Evolutionary conservation across 495 filamentous ascomycete species (phyloP), one percentile per base, ranked within the genome.

Genomic region (Annulohypoxylon stygium): DNA sequence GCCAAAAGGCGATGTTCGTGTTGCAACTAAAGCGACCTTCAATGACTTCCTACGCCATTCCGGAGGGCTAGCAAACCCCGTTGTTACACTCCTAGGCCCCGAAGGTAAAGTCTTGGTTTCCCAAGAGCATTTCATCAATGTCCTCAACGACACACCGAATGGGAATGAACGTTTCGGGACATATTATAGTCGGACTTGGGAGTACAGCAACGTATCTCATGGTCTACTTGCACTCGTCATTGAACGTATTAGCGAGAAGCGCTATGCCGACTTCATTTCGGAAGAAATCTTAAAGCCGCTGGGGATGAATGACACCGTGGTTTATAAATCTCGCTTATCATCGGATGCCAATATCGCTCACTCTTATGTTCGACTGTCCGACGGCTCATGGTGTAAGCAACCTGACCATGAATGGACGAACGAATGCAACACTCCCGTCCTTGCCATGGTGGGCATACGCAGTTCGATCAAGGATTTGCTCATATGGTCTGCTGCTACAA

Each of bases 21-120:
- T 55, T n/a, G 53, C 53, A 4, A 55, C 53, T 36, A 10, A 55
- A 30, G 53, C 53, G 18, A 55, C 53, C 2, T 55, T 55, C 9
- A 36, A 16, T 18, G 53, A 55, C 30, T 55, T 55, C 53, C 36
- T 55, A n/a, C 53, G 53, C 26, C 53, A 55, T 36, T 55, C 53
- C 12, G 53, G 53, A 2, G 53, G 53, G 18, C 26, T 55, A n/a
- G 26, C 53, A 14, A 55, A 55, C 10, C 53, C 53, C 7, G 53
- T 55, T 9, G 53, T 55, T 30, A 55, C 53, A 36, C 14, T 36
- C 26, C 53, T 55, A 4, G 53, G 53, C 33, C 53, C 53, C 36
- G 30, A 55, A 16, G 53, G 53, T 18, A 55, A 55, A 30, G 53
- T 55, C 18, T 30, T 55, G 30, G 53, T 55, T 12, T 14, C 53